Conservation (phyloP, 352 stramenopile species). For the Phytophthora europaea region DNA sequence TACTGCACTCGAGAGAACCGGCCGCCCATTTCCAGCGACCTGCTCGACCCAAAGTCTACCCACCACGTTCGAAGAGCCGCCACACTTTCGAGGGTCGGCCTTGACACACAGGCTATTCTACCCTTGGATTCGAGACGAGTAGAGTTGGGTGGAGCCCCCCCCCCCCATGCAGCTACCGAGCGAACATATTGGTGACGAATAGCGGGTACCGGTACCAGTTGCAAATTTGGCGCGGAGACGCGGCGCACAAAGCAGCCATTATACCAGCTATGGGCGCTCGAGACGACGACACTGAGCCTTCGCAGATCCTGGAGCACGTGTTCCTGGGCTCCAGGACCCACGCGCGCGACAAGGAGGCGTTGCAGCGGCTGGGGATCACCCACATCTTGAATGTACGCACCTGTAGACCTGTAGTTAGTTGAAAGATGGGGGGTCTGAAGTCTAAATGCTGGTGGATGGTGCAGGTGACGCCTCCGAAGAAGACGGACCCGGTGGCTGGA, state of each 20-base stretch:
- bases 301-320: slow-evolving; percentile 74
- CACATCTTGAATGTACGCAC: slow-evolving; percentile 84
- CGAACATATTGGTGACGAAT: not conserved
- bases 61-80: slow-evolving; percentile 25
- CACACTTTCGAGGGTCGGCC: slow-evolving; percentile 16
- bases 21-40: slow-evolving; percentile 55
- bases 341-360: slow-evolving; percentile 71
- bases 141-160: not conserved
- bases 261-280: slow-evolving; percentile 12
- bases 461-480: slow-evolving; percentile 84
- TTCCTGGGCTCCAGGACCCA: slow-evolving; percentile 77
- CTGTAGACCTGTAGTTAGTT: not conserved
- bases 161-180: too few species aligned
- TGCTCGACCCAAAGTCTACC: not conserved
- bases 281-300: slow-evolving; percentile 51
- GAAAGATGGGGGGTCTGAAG: not conserved
- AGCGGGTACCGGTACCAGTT: slow-evolving; percentile 8
- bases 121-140: not conserved
- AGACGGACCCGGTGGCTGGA: slow-evolving; percentile 82
- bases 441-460: slow-evolving; percentile 1
- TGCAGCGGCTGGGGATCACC: slow-evolving; percentile 72
- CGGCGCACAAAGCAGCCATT: not conserved
- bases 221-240: slow-evolving; percentile 6
- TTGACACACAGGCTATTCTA: not conserved
- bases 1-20: slow-evolving; percentile 84